These are phyloP conservation scores for Kazachstania sp. DNA, from an alignment of 1,139 yeast species.

Conservation along the genomic window DNA sequence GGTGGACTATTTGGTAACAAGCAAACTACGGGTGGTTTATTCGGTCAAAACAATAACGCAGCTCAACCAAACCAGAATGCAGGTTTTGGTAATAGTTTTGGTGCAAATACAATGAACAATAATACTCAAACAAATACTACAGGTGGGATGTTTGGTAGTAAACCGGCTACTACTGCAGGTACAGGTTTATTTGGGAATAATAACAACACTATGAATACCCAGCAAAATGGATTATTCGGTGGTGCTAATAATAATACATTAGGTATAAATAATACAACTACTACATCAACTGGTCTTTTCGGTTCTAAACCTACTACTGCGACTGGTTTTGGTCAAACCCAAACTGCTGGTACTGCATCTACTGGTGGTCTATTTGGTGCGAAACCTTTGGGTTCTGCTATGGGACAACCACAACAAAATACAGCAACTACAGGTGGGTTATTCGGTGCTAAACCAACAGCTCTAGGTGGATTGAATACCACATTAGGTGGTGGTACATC, in stretches of 20 bases:
- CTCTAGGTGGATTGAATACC: constrained; percentile 31
- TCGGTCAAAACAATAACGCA: constrained; percentile 20
- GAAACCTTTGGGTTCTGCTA: too few species aligned
- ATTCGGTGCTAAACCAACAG: constrained; percentile 36
- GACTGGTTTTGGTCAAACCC: constrained; percentile 24
- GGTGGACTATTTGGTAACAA: constrained; percentile 31
- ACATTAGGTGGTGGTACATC: constrained; percentile 15
- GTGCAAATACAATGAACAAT: constrained; percentile 14
- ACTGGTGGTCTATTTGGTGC: constrained; percentile 35
- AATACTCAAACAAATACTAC: constrained; percentile 18
- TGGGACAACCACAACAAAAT: too few species aligned
- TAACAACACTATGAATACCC: not conserved
- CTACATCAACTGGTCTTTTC: constrained; percentile 18
- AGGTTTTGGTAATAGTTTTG: constrained; percentile 16
- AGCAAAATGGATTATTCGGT: constrained; percentile 7
- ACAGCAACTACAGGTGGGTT: too few species aligned
- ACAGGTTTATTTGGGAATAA: constrained; percentile 21
- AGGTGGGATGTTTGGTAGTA: constrained; percentile 29
- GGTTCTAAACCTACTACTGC: constrained; percentile 21
- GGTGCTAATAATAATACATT: constrained; percentile 6
- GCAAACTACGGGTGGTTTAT: constrained; percentile 23
- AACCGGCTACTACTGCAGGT: constrained; percentile 17
- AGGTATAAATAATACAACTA: constrained; percentile 4
- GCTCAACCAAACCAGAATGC: constrained; percentile 7
- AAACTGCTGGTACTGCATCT: not conserved